Evolutionary conservation across 768 basidiomycete species (phyloP).

Genomic region (Roridomyces roridus): DNA sequence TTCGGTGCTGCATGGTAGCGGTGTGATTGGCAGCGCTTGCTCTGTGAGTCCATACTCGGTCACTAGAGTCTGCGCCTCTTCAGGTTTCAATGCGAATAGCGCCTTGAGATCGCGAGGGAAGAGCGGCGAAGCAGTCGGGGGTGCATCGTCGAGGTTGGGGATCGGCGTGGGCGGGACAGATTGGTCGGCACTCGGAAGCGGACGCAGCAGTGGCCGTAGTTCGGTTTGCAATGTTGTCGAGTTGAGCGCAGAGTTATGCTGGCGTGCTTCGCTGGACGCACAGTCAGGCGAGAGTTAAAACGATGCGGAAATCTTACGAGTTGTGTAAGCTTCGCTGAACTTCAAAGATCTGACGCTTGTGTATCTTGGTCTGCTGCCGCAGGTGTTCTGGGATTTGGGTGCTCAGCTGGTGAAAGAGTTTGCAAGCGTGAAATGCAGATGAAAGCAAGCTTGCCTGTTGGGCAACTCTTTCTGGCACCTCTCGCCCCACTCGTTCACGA

Average conservation of each 20-base stretch:
- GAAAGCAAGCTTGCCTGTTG: conserved; percentile 42
- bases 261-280: conserved; percentile 52
- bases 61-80: conserved; percentile 45
- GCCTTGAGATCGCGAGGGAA: conserved; percentile 55
- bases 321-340: conserved; percentile 52
- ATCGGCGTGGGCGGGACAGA: conserved; percentile 35
- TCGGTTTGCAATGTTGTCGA: conserved; percentile 45
- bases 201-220: conserved; percentile 57
- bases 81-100: conserved; percentile 50
- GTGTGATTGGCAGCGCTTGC: conserved; percentile 27
- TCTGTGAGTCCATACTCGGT: conserved; percentile 50
- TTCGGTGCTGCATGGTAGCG: conserved; percentile 18
- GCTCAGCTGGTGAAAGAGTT: conserved; percentile 39
- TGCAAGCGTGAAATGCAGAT: not conserved
- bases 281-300: not conserved
- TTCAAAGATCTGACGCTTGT: conserved; percentile 49
- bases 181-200: conserved; percentile 53
- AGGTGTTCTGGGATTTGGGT: conserved; percentile 50
- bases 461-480: conserved; percentile 49
- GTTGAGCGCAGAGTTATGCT: conserved; percentile 45
- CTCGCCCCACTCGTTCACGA: conserved; percentile 36
- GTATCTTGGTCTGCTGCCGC: conserved; percentile 43
- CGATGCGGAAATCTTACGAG: conserved; percentile 42
- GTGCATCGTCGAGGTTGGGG: conserved; percentile 24
- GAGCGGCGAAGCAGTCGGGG: conserved; percentile 47